Conservation (phyloP, 2,329 filamentous ascomycete species). For the Monosporascus sp. region DNA sequence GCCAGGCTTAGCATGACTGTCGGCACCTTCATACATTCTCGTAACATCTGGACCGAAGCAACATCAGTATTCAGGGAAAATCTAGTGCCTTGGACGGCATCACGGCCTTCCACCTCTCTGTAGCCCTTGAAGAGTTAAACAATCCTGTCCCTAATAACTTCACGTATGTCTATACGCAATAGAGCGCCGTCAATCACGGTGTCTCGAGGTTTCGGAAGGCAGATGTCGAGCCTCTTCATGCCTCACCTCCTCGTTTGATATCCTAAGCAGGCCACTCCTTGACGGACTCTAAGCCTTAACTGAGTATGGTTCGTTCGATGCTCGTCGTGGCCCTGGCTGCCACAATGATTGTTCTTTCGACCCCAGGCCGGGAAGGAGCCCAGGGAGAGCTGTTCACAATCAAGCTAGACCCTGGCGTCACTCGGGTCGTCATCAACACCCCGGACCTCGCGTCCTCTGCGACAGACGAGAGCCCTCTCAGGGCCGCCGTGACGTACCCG, state of each 20-base stretch:
- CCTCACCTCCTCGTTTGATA: neutral
- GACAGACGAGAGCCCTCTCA: constrained; percentile 23
- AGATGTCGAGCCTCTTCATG: neutral
- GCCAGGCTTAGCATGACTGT: constrained; percentile 5
- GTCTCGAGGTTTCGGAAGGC: neutral
- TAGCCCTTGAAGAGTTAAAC: neutral
- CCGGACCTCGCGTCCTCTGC: constrained; percentile 45
- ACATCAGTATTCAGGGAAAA: neutral
- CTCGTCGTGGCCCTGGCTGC: constrained; percentile 17
- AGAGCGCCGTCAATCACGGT: neutral
- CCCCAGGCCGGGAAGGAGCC: constrained; percentile 9
- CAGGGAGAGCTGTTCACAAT: constrained; percentile 30
- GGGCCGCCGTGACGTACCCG: constrained; percentile 49
- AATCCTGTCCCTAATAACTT: neutral
- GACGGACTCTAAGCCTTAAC: neutral
- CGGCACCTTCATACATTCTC: constrained; percentile 4
- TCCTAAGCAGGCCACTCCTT: neutral
- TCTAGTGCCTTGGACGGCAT: neutral
- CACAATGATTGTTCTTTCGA: constrained; percentile 14
- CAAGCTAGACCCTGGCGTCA: constrained; percentile 62
- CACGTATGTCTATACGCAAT: neutral
- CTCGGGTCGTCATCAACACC: constrained; percentile 62
- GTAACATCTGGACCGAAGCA: neutral
- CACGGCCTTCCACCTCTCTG: neutral
- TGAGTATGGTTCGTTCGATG: constrained; percentile 16